phyloP scores from a whole-genome alignment of 2,329 filamentous ascomycete genomes.

The Colletotrichum noveboracense region DNA sequence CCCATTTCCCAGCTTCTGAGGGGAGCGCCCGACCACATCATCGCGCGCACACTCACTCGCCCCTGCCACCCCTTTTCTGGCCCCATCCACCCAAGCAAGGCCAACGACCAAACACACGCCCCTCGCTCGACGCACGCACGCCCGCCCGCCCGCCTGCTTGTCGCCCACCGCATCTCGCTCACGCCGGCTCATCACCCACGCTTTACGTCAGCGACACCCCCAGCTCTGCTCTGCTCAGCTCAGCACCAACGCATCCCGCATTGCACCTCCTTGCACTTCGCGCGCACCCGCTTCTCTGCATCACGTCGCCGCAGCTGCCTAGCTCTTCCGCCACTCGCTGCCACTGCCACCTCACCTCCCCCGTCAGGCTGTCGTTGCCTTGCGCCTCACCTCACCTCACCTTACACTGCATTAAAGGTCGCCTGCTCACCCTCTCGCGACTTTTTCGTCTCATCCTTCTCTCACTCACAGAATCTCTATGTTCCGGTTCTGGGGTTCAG shows the following conservation, averaged over 20 bases:
- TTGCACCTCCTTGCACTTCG: not conserved
- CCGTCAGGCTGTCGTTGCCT: constrained; percentile 3
- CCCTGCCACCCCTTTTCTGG: constrained; percentile 21
- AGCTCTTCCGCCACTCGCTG: constrained; percentile 4
- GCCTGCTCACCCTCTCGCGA: not conserved
- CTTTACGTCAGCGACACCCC: constrained; percentile 23
- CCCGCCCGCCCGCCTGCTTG: not conserved
- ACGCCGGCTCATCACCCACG: constrained; percentile 9
- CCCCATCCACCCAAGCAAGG: not conserved
- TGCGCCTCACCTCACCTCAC: not conserved
- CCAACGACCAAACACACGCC: constrained; percentile 11
- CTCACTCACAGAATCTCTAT: constrained; percentile 52
- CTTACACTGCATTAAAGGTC: constrained; percentile 8
- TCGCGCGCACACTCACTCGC: constrained; percentile 9
- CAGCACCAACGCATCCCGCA: not conserved
- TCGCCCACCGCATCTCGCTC: constrained; percentile 1
- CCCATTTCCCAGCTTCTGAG: constrained; percentile 4
- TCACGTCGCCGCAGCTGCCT: constrained; percentile 8
- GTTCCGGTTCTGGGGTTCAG: constrained; percentile 67
- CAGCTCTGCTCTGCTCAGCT: not conserved
- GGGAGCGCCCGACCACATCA: constrained; percentile 22
- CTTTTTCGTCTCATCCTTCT: constrained; percentile 28
- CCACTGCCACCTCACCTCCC: not conserved
- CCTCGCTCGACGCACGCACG: not conserved
- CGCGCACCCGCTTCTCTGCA: not conserved